These are phyloP conservation scores for Cupressus sempervirens DNA, from an alignment of 75 land plant species.

Conservation along the genomic window DNA sequence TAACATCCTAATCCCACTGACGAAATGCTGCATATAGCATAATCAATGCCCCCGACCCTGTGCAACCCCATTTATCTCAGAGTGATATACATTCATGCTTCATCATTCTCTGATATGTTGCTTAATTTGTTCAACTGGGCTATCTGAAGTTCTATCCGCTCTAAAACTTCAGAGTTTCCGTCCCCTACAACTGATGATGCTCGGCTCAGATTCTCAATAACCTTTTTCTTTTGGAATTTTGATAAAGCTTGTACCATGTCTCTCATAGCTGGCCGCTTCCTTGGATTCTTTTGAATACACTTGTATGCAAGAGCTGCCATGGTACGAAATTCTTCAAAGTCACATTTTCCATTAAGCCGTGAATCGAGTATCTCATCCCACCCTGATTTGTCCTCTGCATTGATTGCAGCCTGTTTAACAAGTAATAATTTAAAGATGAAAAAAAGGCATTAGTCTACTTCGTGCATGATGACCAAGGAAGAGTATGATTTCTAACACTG, in stretches of 20 bases:
- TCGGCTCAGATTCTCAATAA: constrained; percentile 22
- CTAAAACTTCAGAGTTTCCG: constrained; percentile 26
- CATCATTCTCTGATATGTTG: constrained; percentile 8
- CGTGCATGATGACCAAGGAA: neutral
- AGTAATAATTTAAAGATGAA: neutral
- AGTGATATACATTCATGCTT: neutral
- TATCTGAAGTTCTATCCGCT: constrained; percentile 55
- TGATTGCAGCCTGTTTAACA: constrained; percentile 66
- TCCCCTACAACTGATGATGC: constrained; percentile 22
- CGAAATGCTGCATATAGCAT: neutral
- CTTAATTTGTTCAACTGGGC: constrained; percentile 42
- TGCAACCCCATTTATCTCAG: neutral
- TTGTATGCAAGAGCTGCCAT: constrained; percentile 72
- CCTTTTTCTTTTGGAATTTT: constrained; percentile 24
- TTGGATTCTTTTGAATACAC: constrained; percentile 49
- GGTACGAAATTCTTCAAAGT: constrained; percentile 59
- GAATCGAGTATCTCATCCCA: constrained; percentile 85
- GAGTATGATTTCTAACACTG: neutral
- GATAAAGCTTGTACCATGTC: constrained; percentile 68
- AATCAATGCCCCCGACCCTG: neutral
- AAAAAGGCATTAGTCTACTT: neutral
- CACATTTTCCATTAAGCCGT: constrained; percentile 60
- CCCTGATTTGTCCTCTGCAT: constrained; percentile 60
- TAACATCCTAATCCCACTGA: neutral
- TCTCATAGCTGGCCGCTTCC: constrained; percentile 76